Evolutionary conservation across 2,329 filamentous ascomycete genomes (phyloP), one percentile per base, ranked within the genome.

Genomic region (Arthrinium phaeospermum): DNA sequence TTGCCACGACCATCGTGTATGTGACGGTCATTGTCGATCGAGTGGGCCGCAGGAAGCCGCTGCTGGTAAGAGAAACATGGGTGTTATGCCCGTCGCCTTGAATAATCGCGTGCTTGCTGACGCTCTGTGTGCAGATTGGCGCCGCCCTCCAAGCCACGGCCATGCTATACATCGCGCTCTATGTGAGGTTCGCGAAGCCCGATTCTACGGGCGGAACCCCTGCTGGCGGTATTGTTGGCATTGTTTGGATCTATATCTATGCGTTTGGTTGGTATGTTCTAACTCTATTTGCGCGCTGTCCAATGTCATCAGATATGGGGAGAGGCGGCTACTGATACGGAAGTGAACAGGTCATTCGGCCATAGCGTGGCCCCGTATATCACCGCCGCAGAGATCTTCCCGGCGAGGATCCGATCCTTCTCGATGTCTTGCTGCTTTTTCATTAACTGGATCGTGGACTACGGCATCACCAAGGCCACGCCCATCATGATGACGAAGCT

Each of bases 151-250:
- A 81, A 71, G 79, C 76, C 1, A 80, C 77, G 2, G 74, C 77
- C 12, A 80, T 80, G 79, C 72, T 81, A 6, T 81, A 80, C 70
- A 75, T 81, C n/a, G 80, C 78, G 1, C 72, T 81, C 1, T 79
- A 83, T 57, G 75, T 83, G n/a, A 77, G 80, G 7, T 83, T 83
- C 47, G 80, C 76, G 2, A 78, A 79, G 7, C 78, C 80, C 3
- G 73, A 80, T 14, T 73, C 76, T 0, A 77, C 74, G 0, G 77
- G 77, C 6, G 83, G 82, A 12, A 83, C 82, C 0, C 74, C 78
- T 8, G 81, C 82, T 0, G 82, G 82, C 0, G 83, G 83, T 24
- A 83, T 83, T 61, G 79, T 84, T 4, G 83, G 82, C 4, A 83
- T 85, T 37, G 77, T 84, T 30, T 80, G 80, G 75, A 76, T 80